A percentile compares a stretch with the other conserved stretches of the same genome.
These are phyloP conservation scores for Ophiostoma himal-ulmi DNA, from an alignment of 2,329 filamentous ascomycete genomes.

Conservation along the genomic window DNA sequence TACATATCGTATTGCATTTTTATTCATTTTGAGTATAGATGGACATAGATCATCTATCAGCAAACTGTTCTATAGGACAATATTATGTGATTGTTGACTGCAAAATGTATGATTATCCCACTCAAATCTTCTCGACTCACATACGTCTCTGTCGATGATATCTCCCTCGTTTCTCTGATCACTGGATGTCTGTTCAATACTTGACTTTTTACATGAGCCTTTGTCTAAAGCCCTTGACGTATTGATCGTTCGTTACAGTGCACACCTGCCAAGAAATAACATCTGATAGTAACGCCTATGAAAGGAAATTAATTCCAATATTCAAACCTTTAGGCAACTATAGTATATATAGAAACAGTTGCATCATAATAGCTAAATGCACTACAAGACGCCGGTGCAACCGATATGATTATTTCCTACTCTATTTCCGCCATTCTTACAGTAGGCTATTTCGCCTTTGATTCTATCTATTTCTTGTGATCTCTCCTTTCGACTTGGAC, in stretches of 20 bases:
- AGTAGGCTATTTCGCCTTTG: neutral
- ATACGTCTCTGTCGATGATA: too few relatives aligned
- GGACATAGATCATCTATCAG: too few relatives aligned
- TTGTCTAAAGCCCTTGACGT: too few relatives aligned
- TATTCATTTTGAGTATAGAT: too few relatives aligned
- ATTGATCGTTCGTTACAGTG: neutral
- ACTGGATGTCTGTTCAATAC: too few relatives aligned
- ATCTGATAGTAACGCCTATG: neutral
- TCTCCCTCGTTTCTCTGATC: too few relatives aligned
- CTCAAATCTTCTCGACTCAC: neutral
- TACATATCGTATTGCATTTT: too few relatives aligned
- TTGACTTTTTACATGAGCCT: too few relatives aligned
- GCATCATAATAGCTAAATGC: neutral
- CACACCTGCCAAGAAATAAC: neutral
- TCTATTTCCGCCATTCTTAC: neutral
- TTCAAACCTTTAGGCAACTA: neutral
- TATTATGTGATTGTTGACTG: neutral
- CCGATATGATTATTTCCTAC: neutral
- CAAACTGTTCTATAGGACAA: too few relatives aligned
- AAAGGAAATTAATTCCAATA: neutral
- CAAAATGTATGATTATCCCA: neutral
- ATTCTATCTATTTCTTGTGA: too few relatives aligned
- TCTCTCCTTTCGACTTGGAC: neutral
- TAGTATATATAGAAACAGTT: neutral
- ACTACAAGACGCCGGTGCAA: neutral